A percentile compares a stretch with the other conserved stretches of the same genome.
These are phyloP conservation scores for Ascobolus immersus DNA, from an alignment of 495 filamentous ascomycete species.

Conservation along the genomic window DNA sequence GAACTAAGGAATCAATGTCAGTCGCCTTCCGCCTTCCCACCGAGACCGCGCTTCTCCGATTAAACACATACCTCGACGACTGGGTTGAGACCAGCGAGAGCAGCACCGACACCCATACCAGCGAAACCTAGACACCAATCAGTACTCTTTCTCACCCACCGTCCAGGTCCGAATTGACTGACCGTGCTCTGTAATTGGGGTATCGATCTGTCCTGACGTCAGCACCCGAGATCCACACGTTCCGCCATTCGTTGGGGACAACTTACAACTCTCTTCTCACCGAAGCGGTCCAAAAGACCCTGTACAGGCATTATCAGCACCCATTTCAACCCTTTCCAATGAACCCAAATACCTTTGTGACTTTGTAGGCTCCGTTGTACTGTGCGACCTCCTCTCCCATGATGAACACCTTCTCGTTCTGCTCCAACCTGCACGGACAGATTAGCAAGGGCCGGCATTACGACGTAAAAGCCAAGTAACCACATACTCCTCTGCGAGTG, in stretches of 20 bases:
- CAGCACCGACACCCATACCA: slow-evolving; percentile 81
- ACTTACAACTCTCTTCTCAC: slow-evolving; percentile 39
- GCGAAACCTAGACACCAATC: no score
- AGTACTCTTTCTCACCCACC: no score
- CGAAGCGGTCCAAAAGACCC: slow-evolving; percentile 86
- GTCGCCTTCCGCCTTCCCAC: background rate
- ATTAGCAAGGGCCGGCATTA: background rate
- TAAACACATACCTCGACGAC: slow-evolving; percentile 26
- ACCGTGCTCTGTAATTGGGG: slow-evolving; percentile 91
- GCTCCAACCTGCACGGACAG: slow-evolving; percentile 30
- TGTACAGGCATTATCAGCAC: background rate
- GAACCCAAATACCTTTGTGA: slow-evolving; percentile 36
- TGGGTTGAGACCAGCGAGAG: slow-evolving; percentile 77
- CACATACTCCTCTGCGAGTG: slow-evolving; percentile 1
- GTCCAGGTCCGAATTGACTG: no score
- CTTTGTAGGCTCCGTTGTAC: slow-evolving; percentile 97
- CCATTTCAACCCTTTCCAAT: background rate
- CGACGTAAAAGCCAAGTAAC: background rate
- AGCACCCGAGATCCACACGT: slow-evolving; percentile 30
- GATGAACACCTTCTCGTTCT: slow-evolving; percentile 80
- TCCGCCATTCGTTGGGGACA: background rate
- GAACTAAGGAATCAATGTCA: slow-evolving; percentile 35
- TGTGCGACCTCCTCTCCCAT: slow-evolving; percentile 96
- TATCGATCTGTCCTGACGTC: no score
- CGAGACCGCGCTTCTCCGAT: background rate